phyloP scores from a whole-genome alignment of 73 alveolate genomes.

The Stentor coeruleus region DNA sequence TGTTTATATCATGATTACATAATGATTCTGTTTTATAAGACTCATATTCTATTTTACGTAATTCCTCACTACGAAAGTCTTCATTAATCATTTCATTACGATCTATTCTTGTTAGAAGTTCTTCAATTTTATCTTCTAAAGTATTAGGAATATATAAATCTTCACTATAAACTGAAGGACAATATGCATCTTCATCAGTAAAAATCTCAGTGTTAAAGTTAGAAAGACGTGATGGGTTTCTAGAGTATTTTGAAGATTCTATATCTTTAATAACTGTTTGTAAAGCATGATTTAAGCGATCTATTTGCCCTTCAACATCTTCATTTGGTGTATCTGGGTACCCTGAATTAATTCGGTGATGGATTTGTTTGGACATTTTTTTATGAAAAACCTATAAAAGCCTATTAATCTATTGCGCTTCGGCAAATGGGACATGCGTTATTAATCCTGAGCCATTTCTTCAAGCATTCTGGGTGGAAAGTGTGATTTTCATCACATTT shows the following conservation, averaged over 20 bases:
- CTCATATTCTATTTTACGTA: neutral
- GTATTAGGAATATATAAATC: no score
- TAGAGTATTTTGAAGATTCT: neutral
- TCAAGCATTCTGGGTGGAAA: conserved; percentile 36
- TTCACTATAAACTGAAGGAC: neutral
- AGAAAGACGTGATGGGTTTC: neutral
- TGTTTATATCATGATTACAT: neutral
- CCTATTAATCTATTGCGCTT: neutral
- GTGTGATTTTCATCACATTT: conserved; percentile 52
- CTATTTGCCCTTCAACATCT: neutral
- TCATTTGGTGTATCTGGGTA: neutral
- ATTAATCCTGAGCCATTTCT: conserved; percentile 34
- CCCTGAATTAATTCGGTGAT: no score
- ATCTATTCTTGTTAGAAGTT: neutral
- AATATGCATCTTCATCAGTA: neutral
- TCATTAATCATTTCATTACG: neutral
- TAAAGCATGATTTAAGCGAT: neutral
- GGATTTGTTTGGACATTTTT: no score
- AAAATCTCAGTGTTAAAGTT: neutral
- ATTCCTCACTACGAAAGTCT: neutral
- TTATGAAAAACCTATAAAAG: no score
- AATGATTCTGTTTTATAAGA: no score
- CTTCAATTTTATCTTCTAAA: neutral
- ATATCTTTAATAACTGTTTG: neutral
- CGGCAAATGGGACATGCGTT: conserved; percentile 42